phyloP scores from a whole-genome alignment of 2,329 filamentous ascomycete species.

The Botrytis sinoallii region DNA sequence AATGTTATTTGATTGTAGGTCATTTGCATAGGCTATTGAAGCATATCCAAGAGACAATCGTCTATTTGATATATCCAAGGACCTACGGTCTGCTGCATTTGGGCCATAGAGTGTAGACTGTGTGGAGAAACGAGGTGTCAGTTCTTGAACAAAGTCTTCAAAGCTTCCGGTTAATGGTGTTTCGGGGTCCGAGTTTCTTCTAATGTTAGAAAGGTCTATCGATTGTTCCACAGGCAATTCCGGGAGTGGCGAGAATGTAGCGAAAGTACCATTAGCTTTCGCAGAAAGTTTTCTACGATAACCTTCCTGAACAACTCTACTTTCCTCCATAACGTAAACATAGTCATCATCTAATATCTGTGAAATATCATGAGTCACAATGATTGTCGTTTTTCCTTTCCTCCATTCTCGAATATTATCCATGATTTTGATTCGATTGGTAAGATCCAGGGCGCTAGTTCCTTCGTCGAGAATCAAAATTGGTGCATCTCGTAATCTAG shows the following conservation, averaged over 20 bases:
- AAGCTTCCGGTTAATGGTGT: conserved; percentile 19
- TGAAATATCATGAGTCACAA: conserved; percentile 86
- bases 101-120: conserved; percentile 7
- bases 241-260: conserved; percentile 40
- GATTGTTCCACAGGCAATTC: background rate
- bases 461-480: conserved; percentile 86
- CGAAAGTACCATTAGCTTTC: conserved; percentile 46
- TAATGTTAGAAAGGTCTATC: background rate
- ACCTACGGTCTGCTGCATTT: background rate
- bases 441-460: conserved; percentile 80
- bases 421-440: conserved; percentile 65
- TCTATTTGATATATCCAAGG: conserved; percentile 14
- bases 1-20: conserved; percentile 22
- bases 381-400: conserved; percentile 76
- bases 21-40: conserved; percentile 25
- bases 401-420: conserved; percentile 76
- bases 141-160: background rate
- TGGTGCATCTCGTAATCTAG: conserved; percentile 71
- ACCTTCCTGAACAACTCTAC: conserved; percentile 66
- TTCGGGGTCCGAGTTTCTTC: conserved; percentile 22
- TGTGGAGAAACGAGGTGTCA: conserved; percentile 9
- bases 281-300: conserved; percentile 54
- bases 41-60: conserved; percentile 25
- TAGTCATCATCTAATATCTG: conserved; percentile 73
- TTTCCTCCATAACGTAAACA: conserved; percentile 74